Evolutionary conservation across 352 stramenopile species (phyloP).

Genomic region (Blastocystis hominis): DNA sequence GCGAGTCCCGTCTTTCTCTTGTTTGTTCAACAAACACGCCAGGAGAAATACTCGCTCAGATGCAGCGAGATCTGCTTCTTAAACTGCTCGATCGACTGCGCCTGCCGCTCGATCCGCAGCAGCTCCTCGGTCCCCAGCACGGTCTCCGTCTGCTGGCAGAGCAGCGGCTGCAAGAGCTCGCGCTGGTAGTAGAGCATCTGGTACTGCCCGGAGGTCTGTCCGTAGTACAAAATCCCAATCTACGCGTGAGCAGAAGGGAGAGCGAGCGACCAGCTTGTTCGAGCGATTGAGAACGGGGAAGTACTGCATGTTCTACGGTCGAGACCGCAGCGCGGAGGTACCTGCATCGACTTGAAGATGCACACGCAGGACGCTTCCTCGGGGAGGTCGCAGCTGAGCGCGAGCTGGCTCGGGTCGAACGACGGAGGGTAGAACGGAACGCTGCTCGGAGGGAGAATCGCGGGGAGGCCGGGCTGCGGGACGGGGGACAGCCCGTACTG

Average conservation of each 20-base stretch:
- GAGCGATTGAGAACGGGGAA: not conserved
- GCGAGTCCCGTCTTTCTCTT: not conserved
- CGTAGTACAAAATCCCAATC: not conserved
- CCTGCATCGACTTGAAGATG: not conserved
- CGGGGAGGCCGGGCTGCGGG: not conserved
- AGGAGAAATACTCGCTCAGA: not conserved
- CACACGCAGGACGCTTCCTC: not conserved
- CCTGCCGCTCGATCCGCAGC: not conserved
- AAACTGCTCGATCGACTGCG: not conserved
- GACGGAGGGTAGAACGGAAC: not conserved
- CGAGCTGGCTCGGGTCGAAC: not conserved
- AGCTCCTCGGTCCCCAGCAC: not conserved
- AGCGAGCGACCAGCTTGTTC: not conserved
- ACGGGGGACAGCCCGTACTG: not conserved
- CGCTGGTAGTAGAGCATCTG: not conserved
- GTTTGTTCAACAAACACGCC: not conserved
- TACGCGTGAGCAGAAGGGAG: not conserved
- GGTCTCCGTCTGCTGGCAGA: not conserved
- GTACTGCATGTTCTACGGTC: not conserved
- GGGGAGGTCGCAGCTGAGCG: not conserved
- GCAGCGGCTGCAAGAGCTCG: not conserved
- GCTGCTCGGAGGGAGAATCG: not conserved
- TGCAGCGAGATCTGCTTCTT: not conserved
- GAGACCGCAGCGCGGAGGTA: not conserved
- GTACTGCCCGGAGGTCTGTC: not conserved